A percentile compares a stretch with the other conserved stretches of the same genome.
phyloP scores from a whole-genome alignment of 2,329 filamentous ascomycete species.

The Alternaria rosae region DNA sequence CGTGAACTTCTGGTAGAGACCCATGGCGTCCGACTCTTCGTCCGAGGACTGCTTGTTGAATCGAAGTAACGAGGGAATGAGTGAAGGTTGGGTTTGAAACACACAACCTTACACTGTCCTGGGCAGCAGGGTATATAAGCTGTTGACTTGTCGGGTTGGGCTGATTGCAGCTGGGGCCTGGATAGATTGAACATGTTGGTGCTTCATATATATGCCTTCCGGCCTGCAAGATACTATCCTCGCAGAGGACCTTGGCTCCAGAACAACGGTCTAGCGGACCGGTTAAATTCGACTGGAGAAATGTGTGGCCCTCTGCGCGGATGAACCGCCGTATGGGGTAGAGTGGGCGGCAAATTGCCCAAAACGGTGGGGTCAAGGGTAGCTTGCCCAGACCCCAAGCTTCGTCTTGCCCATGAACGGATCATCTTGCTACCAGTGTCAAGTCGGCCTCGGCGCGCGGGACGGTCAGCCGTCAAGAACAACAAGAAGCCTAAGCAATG shows the following conservation, averaged over 20 bases:
- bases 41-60: slow-evolving; percentile 8
- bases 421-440: slow-evolving; percentile 4
- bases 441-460: slow-evolving; percentile 17
- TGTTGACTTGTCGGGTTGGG: slow-evolving; percentile 20
- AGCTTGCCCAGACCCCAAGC: slow-evolving; percentile 12
- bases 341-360: slow-evolving; percentile 23
- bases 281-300: slow-evolving; percentile 36
- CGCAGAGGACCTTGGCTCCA: slow-evolving; percentile 25
- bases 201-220: slow-evolving; percentile 38
- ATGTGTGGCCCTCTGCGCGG: slow-evolving; percentile 28
- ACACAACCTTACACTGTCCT: slow-evolving; percentile 21
- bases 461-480: slow-evolving; percentile 11
- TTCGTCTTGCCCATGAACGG: slow-evolving; percentile 9
- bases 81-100: slow-evolving; percentile 18
- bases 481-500: slow-evolving; percentile 9
- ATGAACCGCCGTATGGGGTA: slow-evolving; percentile 30
- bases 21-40: slow-evolving; percentile 26
- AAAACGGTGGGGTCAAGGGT: slow-evolving; percentile 19
- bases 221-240: slow-evolving; percentile 16
- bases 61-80: slow-evolving; percentile 12
- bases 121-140: slow-evolving; percentile 27
- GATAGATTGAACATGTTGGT: slow-evolving; percentile 21
- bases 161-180: slow-evolving; percentile 25
- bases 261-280: slow-evolving; percentile 37
- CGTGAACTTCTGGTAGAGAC: slow-evolving; percentile 28